phyloP scores from a whole-genome alignment of 441 rosid species.

The Aleurites moluccanus region DNA sequence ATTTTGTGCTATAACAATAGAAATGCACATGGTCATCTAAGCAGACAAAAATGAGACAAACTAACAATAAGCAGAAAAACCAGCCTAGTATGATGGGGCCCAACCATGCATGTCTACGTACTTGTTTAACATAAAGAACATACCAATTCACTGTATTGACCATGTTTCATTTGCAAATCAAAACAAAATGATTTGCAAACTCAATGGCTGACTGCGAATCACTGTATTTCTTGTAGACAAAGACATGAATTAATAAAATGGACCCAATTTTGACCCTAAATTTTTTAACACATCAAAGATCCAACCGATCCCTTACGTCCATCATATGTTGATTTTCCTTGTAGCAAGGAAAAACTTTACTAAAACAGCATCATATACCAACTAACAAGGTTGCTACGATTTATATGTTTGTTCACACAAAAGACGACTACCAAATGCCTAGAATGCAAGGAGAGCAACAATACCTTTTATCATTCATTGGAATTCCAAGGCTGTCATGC shows the following conservation, averaged over 20 bases:
- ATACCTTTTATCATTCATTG: slow-evolving; percentile 50
- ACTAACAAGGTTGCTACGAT: background rate
- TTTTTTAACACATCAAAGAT: background rate
- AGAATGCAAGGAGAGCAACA: background rate
- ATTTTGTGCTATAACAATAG: background rate
- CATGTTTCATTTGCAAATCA: background rate
- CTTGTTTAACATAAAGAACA: background rate
- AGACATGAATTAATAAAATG: background rate
- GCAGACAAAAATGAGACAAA: background rate
- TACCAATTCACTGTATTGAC: background rate
- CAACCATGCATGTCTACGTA: too few species aligned
- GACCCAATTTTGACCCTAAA: background rate
- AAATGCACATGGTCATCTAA: background rate
- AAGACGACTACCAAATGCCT: slow-evolving; percentile 2
- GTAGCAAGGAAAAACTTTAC: background rate
- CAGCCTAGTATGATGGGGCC: background rate
- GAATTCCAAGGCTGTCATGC: slow-evolving; percentile 58
- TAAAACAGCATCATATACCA: background rate
- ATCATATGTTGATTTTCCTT: background rate
- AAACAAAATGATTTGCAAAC: background rate
- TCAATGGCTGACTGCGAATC: background rate
- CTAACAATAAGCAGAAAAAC: background rate
- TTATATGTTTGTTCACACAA: background rate
- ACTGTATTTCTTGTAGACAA: background rate
- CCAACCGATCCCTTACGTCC: background rate